These are phyloP conservation scores for Crataegus laevigata DNA, from an alignment of 306 rosid genomes.

Conservation along the genomic window DNA sequence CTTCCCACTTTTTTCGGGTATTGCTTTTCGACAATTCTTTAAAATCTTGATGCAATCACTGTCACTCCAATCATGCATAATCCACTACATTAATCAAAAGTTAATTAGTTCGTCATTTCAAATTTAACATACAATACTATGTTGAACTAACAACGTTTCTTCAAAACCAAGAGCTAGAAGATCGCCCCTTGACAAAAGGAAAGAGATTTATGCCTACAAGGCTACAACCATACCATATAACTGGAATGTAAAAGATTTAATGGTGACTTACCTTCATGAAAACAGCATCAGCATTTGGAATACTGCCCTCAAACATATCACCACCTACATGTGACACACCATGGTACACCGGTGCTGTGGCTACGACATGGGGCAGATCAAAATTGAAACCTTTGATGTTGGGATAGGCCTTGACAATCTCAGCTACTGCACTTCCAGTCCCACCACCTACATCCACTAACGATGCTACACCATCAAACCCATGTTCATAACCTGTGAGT, in stretches of 20 bases:
- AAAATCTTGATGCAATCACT: constrained; percentile 20
- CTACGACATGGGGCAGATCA: constrained; percentile 34
- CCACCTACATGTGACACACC: constrained; percentile 38
- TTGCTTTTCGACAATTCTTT: constrained; percentile 21
- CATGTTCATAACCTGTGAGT: constrained; percentile 6
- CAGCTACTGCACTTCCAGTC: constrained; percentile 9
- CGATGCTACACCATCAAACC: constrained; percentile 12
- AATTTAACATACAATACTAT: background rate
- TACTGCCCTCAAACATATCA: constrained; percentile 25
- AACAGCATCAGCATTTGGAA: constrained; percentile 37
- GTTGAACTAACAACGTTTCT: background rate
- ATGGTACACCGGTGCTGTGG: constrained; percentile 9
- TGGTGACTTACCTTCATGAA: constrained; percentile 23
- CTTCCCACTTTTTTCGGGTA: constrained; percentile 17
- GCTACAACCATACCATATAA: too few relatives aligned
- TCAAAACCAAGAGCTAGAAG: background rate
- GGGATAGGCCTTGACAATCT: constrained; percentile 22
- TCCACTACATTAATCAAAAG: constrained; percentile 34
- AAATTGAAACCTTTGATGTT: constrained; percentile 29
- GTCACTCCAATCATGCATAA: constrained; percentile 67
- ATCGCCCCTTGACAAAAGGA: background rate
- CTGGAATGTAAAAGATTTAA: too few relatives aligned
- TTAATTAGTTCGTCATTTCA: background rate
- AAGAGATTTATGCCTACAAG: background rate
- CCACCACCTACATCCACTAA: constrained; percentile 42